These are phyloP conservation scores for Syncephalastrum sp. DNA, from an alignment of 371 early-diverging fungal species.

Conservation along the genomic window DNA sequence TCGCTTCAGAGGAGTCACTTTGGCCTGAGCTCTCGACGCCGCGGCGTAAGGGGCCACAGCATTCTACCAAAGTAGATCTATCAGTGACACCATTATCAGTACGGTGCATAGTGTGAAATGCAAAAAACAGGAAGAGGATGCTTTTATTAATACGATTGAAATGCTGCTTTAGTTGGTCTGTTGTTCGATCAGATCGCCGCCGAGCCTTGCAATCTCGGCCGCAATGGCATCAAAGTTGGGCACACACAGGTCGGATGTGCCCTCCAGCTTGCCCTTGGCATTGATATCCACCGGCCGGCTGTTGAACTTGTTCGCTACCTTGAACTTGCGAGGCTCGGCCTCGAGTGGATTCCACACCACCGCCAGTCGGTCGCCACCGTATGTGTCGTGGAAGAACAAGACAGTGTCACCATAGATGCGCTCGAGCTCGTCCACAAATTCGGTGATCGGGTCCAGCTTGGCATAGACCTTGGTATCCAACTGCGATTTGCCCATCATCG, in stretches of 20 bases:
- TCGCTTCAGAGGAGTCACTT: too few species aligned
- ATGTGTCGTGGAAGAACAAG: constrained; percentile 71
- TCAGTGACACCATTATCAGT: too few species aligned
- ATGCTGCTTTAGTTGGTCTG: too few species aligned
- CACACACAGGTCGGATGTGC: constrained; percentile 49
- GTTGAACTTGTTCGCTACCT: constrained; percentile 63
- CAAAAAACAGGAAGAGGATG: too few species aligned
- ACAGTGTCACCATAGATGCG: constrained; percentile 51
- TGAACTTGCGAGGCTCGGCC: constrained; percentile 62
- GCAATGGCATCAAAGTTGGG: constrained; percentile 70
- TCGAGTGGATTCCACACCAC: constrained; percentile 67
- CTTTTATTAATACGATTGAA: too few species aligned
- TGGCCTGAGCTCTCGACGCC: too few species aligned
- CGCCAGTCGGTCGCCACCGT: constrained; percentile 77
- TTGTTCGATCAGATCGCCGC: constrained; percentile 31
- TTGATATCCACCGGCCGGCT: constrained; percentile 57
- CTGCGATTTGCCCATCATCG: constrained; percentile 33
- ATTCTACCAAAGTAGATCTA: too few species aligned
- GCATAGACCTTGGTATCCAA: constrained; percentile 44
- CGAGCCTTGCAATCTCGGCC: constrained; percentile 68
- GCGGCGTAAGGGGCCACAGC: too few species aligned
- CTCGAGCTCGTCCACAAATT: constrained; percentile 63
- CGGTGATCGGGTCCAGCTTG: constrained; percentile 66
- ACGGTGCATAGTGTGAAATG: too few species aligned
- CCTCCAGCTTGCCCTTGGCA: constrained; percentile 33